Evolutionary conservation across 1,284 basidiomycete species (phyloP).

Genomic region (Naganishia liquefaciens): DNA sequence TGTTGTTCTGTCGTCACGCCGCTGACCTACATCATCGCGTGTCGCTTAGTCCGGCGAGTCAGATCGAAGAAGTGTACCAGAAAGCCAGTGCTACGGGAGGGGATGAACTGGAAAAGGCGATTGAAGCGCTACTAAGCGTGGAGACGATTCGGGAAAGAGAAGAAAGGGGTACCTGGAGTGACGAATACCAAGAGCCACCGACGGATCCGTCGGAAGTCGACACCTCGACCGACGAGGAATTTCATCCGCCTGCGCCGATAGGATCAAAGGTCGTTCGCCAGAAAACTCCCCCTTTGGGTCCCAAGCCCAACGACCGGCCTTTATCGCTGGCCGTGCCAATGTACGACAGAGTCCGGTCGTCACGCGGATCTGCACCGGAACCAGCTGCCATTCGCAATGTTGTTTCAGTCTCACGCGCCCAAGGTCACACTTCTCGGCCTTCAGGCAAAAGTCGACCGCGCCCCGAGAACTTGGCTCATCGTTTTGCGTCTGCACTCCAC

Average conservation of each 20-base stretch:
- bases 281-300: conserved; percentile 19
- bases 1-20: neutral
- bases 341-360: conserved; percentile 13
- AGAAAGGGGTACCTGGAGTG: conserved; percentile 23
- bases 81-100: neutral
- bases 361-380: neutral
- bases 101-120: conserved; percentile 20
- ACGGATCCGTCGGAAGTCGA: neutral
- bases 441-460: neutral
- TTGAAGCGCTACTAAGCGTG: conserved; percentile 30
- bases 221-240: conserved; percentile 4
- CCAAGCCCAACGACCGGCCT: conserved; percentile 18
- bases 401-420: neutral
- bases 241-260: too few species aligned
- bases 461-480: conserved; percentile 9
- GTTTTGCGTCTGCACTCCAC: conserved; percentile 12
- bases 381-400: neutral
- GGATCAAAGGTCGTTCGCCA: conserved; percentile 7
- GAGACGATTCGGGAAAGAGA: conserved; percentile 26
- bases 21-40: neutral
- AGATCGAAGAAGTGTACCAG: conserved; percentile 17
- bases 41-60: conserved; percentile 5
- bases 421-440: neutral
- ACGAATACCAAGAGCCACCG: conserved; percentile 1
- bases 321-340: conserved; percentile 20